These are phyloP conservation scores for Angophora floribunda DNA, from an alignment of 345 rosid species.

Conservation along the genomic window DNA sequence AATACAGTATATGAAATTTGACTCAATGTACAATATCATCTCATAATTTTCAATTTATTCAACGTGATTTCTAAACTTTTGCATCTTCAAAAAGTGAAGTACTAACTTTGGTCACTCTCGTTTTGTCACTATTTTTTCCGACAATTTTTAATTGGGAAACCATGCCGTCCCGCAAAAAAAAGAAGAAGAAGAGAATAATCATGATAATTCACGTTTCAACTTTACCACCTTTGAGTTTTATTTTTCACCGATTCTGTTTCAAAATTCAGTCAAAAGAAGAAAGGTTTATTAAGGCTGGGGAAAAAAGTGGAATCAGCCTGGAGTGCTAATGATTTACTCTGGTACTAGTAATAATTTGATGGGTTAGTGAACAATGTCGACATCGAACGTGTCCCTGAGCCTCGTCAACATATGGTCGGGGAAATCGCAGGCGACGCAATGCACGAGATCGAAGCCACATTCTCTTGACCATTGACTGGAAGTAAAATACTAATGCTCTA, in stretches of 20 bases:
- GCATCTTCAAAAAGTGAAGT: rapidly evolving
- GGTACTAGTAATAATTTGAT: neutral
- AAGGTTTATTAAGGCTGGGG: neutral
- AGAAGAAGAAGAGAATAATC: neutral
- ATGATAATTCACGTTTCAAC: neutral
- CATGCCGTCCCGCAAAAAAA: rapidly evolving
- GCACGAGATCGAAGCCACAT: neutral
- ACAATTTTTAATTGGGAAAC: neutral
- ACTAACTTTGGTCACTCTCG: neutral
- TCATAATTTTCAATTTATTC: too few species aligned
- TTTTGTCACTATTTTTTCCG: neutral
- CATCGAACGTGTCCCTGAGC: neutral
- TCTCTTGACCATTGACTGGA: neutral
- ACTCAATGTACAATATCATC: rapidly evolving
- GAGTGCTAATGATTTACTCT: neutral
- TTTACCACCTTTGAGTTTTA: neutral
- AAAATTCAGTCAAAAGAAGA: neutral
- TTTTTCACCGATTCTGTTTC: neutral
- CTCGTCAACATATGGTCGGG: neutral
- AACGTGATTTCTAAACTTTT: rapidly evolving
- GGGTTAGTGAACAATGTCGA: neutral
- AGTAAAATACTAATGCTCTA: neutral
- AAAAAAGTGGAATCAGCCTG: neutral
- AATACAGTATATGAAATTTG: too few species aligned
- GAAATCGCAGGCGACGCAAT: neutral